phyloP scores from a whole-genome alignment of 345 rosid genomes.

The Cardamine resedifolia region DNA sequence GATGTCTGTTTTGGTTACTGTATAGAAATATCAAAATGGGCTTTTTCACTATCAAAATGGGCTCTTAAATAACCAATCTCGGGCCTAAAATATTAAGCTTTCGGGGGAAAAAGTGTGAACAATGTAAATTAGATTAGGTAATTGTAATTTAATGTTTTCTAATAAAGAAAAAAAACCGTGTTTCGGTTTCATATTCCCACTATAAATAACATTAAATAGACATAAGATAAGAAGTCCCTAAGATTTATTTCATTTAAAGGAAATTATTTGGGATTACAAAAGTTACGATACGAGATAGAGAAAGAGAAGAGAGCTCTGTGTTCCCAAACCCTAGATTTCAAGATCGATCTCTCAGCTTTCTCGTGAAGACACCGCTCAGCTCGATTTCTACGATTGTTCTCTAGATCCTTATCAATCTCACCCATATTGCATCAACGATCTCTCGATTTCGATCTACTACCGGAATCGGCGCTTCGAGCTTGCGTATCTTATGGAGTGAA shows the following conservation, averaged over 20 bases:
- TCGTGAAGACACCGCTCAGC: conserved; percentile 15
- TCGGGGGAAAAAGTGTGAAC: no score
- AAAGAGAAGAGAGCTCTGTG: background rate
- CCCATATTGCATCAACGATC: conserved; percentile 9
- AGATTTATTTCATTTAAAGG: background rate
- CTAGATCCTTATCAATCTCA: conserved; percentile 1
- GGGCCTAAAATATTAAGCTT: no score
- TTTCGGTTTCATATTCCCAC: background rate
- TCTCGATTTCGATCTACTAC: background rate
- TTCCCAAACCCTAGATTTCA: conserved; percentile 34
- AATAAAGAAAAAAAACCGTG: background rate
- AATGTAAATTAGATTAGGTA: background rate
- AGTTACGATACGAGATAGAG: background rate
- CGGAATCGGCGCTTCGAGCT: conserved; percentile 16
- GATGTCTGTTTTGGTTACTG: no score
- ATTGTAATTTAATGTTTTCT: background rate
- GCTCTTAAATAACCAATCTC: no score
- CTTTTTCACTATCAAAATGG: no score
- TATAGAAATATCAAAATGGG: no score
- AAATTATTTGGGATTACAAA: background rate
- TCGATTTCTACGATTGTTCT: background rate
- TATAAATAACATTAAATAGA: background rate
- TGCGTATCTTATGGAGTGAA: conserved; percentile 29
- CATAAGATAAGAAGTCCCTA: background rate
- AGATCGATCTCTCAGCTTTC: conserved; percentile 24